Evolutionary conservation across 225 moss, liverwort and hornwort species (phyloP).

Genomic region (Marchantia paleacea): DNA sequence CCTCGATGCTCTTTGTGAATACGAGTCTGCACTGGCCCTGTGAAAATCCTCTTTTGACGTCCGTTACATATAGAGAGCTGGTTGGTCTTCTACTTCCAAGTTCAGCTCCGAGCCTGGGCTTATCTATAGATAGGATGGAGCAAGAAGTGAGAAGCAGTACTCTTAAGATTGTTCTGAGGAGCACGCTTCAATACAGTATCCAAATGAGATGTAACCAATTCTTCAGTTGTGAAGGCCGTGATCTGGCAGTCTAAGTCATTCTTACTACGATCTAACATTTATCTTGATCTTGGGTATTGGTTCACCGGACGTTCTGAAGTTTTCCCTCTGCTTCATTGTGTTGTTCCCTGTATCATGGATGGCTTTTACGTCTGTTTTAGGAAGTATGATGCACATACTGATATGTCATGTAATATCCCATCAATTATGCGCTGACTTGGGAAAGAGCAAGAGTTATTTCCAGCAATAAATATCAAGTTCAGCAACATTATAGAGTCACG

Average conservation of each 20-base stretch:
- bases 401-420: too few species aligned
- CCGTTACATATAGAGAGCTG: neutral
- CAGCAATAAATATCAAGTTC: too few species aligned
- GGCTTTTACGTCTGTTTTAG: too few species aligned
- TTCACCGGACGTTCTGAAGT: neutral
- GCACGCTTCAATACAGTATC: neutral
- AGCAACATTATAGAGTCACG: too few species aligned
- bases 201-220: neutral
- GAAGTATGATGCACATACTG: too few species aligned
- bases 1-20: neutral
- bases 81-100: too few species aligned
- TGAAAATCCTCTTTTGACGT: neutral
- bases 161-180: neutral
- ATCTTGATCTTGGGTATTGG: neutral
- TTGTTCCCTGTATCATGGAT: neutral
- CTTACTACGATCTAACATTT: neutral
- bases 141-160: neutral
- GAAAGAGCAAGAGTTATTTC: too few species aligned
- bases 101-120: neutral
- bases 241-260: neutral
- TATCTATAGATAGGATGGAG: neutral
- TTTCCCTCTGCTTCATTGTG: neutral
- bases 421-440: too few species aligned
- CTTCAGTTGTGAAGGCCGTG: neutral
- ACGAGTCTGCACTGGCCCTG: neutral